phyloP scores from a whole-genome alignment of 1,139 yeast species.

The Citeromyces siamensis region DNA sequence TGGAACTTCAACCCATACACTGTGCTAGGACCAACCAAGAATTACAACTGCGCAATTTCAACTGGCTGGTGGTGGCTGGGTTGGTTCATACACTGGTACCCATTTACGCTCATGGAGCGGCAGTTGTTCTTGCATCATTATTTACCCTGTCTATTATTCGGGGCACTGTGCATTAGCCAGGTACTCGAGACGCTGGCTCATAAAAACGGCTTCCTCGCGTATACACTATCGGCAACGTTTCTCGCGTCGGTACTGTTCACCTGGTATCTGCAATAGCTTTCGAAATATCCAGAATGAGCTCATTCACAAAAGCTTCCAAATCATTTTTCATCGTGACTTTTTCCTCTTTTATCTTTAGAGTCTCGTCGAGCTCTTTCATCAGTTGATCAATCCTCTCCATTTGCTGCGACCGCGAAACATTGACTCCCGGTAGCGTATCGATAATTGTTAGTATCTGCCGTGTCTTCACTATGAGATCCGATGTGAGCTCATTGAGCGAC shows the following conservation, averaged over 20 bases:
- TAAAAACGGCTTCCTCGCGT: slow-evolving; percentile 7
- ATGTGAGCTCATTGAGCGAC: slow-evolving; percentile 61
- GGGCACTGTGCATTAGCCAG: slow-evolving; percentile 40
- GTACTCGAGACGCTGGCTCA: slow-evolving; percentile 20
- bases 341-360: slow-evolving; percentile 45
- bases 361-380: slow-evolving; percentile 46
- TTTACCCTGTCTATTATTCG: slow-evolving; percentile 50
- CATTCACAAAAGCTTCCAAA: slow-evolving; percentile 54
- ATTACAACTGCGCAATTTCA: slow-evolving; percentile 15
- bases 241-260: background rate
- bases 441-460: slow-evolving; percentile 80
- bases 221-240: background rate
- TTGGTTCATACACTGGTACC: slow-evolving; percentile 43
- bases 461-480: slow-evolving; percentile 75
- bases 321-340: slow-evolving; percentile 58
- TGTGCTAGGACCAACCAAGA: too few relatives aligned
- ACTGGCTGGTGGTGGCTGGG: slow-evolving; percentile 33
- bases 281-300: slow-evolving; percentile 51
- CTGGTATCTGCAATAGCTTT: slow-evolving; percentile 31
- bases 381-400: slow-evolving; percentile 49
- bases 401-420: slow-evolving; percentile 71
- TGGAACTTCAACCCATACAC: slow-evolving; percentile 11
- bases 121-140: slow-evolving; percentile 48
- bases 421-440: slow-evolving; percentile 88
- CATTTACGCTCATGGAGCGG: slow-evolving; percentile 40